Conservation (phyloP, 306 rosid genomes). For the Aeschynomene evenia region DNA sequence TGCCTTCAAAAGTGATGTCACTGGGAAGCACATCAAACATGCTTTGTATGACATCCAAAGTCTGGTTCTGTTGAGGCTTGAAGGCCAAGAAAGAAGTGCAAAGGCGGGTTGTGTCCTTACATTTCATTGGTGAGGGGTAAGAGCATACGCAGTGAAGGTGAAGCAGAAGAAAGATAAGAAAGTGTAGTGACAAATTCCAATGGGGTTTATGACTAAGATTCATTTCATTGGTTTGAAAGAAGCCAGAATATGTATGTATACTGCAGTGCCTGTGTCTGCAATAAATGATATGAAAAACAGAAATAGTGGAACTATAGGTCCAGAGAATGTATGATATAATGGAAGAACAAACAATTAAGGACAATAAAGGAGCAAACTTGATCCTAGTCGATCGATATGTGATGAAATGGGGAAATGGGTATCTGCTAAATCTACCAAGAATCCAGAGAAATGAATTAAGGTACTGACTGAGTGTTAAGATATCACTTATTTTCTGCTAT, state of each 20-base stretch:
- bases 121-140: constrained; percentile 55
- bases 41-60: constrained; percentile 62
- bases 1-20: constrained; percentile 78
- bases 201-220: constrained; percentile 28
- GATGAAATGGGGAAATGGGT: neutral
- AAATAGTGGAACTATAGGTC: constrained; percentile 17
- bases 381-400: constrained; percentile 17
- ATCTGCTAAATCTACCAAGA: neutral
- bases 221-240: constrained; percentile 49
- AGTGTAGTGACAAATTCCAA: constrained; percentile 29
- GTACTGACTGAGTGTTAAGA: constrained; percentile 18
- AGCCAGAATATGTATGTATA: no score
- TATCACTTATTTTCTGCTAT: constrained; percentile 29
- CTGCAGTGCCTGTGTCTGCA: no score
- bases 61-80: constrained; percentile 57
- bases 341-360: neutral
- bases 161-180: constrained; percentile 30
- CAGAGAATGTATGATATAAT: neutral
- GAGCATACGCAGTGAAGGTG: constrained; percentile 33
- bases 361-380: constrained; percentile 22
- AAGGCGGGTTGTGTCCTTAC: constrained; percentile 75
- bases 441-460: constrained; percentile 7
- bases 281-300: neutral
- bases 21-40: constrained; percentile 84
- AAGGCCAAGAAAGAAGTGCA: constrained; percentile 90